These are phyloP conservation scores for Arabidopsis lyrata DNA, from an alignment of 441 rosid genomes.

Conservation along the genomic window DNA sequence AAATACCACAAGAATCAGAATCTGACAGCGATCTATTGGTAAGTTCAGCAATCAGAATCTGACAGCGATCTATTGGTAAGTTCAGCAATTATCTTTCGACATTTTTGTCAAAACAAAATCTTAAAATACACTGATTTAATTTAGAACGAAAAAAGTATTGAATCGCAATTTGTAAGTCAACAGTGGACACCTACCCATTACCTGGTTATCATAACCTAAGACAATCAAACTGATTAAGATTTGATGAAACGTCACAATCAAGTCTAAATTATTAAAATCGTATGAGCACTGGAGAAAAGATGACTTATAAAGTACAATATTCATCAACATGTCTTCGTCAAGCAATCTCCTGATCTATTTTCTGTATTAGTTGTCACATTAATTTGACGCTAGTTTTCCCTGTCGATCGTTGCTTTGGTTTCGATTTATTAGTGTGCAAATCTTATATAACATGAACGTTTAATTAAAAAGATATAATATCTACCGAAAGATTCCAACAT, in stretches of 20 bases:
- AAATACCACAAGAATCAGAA: too few relatives aligned
- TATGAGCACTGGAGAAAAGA: too few relatives aligned
- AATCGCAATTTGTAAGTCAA: background rate
- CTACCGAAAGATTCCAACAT: background rate
- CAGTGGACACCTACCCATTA: background rate
- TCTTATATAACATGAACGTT: background rate
- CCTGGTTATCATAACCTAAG: background rate
- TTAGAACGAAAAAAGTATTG: too few relatives aligned
- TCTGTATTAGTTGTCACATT: background rate
- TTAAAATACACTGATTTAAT: too few relatives aligned
- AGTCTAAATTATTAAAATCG: background rate
- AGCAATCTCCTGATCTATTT: background rate
- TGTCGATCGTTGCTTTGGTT: background rate
- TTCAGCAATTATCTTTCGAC: too few relatives aligned
- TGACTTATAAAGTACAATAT: background rate
- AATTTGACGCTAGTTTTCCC: background rate
- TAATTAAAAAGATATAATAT: too few relatives aligned
- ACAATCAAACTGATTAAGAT: background rate
- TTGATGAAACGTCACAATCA: background rate
- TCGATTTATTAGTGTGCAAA: background rate
- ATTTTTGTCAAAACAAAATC: too few relatives aligned
- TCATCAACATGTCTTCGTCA: too few relatives aligned
- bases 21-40: too few relatives aligned
- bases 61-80: too few relatives aligned
- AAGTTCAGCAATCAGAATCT: too few relatives aligned